Evolutionary conservation across 768 basidiomycete species (phyloP).

Genomic region (Gymnopilus dilepis): DNA sequence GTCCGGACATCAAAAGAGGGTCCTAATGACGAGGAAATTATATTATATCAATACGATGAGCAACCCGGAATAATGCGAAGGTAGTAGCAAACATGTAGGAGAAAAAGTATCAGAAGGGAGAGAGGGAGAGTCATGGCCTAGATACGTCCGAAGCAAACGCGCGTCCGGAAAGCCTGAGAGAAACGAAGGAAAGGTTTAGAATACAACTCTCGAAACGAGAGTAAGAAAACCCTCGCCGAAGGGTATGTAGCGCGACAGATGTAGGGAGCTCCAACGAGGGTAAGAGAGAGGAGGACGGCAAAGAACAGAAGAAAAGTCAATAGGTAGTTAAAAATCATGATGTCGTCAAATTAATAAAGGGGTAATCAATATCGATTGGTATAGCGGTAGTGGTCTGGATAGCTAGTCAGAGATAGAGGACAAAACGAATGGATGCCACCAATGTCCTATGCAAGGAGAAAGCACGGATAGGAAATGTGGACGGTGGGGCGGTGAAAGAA

Average conservation of each 20-base stretch:
- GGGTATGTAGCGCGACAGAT: neutral
- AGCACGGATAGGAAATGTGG: neutral
- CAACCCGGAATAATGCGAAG: slow-evolving; percentile 1
- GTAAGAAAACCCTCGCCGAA: neutral
- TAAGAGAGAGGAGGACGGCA: neutral
- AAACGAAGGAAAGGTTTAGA: neutral
- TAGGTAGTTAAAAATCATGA: slow-evolving; percentile 13
- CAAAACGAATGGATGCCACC: slow-evolving; percentile 20
- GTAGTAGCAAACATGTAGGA: neutral
- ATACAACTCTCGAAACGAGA: slow-evolving; percentile 12
- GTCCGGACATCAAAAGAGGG: neutral
- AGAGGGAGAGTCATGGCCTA: neutral
- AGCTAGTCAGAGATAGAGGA: neutral
- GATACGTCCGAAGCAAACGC: neutral
- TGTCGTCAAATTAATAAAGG: slow-evolving; percentile 20
- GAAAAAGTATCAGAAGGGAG: too few species aligned
- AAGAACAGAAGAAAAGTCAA: neutral
- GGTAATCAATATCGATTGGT: slow-evolving; percentile 24
- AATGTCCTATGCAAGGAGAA: slow-evolving; percentile 10
- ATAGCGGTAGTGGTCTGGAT: neutral
- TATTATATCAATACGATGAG: slow-evolving; percentile 9
- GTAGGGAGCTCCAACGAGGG: neutral
- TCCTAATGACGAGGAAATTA: neutral
- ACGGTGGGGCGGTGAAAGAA: slow-evolving; percentile 1
- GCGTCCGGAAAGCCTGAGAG: neutral